Percentiles rank a stretch among this genome's conserved stretches.
phyloP scores from a whole-genome alignment of 768 basidiomycete genomes.

The Pleurotus giganteus region DNA sequence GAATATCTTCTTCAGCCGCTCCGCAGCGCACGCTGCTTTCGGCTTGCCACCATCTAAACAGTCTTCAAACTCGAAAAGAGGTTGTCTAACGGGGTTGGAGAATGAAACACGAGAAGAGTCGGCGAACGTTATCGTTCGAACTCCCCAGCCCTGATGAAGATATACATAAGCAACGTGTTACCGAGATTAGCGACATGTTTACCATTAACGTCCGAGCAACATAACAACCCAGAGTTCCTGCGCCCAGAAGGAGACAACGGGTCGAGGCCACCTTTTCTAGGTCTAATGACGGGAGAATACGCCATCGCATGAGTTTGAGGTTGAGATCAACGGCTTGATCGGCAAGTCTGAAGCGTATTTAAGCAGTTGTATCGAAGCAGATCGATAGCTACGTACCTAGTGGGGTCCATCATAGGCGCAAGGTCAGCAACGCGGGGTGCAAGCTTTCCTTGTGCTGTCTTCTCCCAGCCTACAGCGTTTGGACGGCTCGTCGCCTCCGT shows the following conservation, averaged over 20 bases:
- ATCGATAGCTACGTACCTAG: slow-evolving; percentile 42
- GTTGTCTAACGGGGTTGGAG: slow-evolving; percentile 97
- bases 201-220: slow-evolving; percentile 93
- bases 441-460: slow-evolving; percentile 83
- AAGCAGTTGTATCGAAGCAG: neutral
- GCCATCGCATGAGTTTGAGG: slow-evolving; percentile 96
- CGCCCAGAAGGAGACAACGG: slow-evolving; percentile 84
- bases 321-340: slow-evolving; percentile 98
- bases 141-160: slow-evolving; percentile 82
- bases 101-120: slow-evolving; percentile 92
- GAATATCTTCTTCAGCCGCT: slow-evolving; percentile 80
- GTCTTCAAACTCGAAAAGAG: slow-evolving; percentile 93
- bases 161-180: neutral
- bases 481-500: slow-evolving; percentile 35
- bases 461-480: slow-evolving; percentile 92
- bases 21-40: slow-evolving; percentile 91
- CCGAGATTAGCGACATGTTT: slow-evolving; percentile 12
- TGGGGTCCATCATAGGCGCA: slow-evolving; percentile 95
- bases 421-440: slow-evolving; percentile 87
- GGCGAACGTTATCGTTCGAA: slow-evolving; percentile 88
- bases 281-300: slow-evolving; percentile 86
- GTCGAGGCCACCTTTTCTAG: slow-evolving; percentile 84
- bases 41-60: slow-evolving; percentile 90
- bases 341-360: slow-evolving; percentile 58
- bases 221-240: slow-evolving; percentile 96